Conservation (phyloP, 768 basidiomycete genomes). For the Russula ochroleuca region DNA sequence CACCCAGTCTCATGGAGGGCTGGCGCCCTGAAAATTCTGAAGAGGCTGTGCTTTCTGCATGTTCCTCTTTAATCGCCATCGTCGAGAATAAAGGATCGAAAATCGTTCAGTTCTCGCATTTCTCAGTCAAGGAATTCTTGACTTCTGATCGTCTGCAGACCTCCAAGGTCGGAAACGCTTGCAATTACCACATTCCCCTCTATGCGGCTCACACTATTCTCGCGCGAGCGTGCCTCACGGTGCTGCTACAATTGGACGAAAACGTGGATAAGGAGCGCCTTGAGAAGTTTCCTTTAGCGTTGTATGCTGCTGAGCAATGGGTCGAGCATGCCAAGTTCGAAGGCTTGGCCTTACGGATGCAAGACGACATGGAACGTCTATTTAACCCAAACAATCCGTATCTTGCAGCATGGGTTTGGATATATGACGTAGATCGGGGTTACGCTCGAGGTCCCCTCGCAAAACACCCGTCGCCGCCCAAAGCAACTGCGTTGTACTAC, state of each 20-base stretch:
- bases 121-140: neutral
- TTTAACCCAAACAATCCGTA: neutral
- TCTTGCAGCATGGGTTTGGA: neutral
- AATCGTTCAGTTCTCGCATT: conserved; percentile 3
- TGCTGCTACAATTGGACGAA: conserved; percentile 1
- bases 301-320: neutral
- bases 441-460: too few relatives aligned
- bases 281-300: neutral
- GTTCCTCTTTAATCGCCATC: neutral
- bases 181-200: neutral
- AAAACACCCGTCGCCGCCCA: neutral
- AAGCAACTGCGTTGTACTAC: neutral
- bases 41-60: neutral
- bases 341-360: neutral
- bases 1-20: neutral
- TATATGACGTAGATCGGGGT: neutral
- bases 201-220: neutral
- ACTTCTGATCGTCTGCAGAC: neutral
- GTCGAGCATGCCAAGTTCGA: neutral
- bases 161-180: neutral
- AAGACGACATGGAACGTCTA: neutral
- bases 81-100: neutral
- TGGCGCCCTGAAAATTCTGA: conserved; percentile 2
- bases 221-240: neutral
- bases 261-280: neutral